Evolutionary conservation across 1,284 basidiomycete species (phyloP), one percentile per base, ranked within the genome.

Genomic region (Lentinula novae-zelandiae): DNA sequence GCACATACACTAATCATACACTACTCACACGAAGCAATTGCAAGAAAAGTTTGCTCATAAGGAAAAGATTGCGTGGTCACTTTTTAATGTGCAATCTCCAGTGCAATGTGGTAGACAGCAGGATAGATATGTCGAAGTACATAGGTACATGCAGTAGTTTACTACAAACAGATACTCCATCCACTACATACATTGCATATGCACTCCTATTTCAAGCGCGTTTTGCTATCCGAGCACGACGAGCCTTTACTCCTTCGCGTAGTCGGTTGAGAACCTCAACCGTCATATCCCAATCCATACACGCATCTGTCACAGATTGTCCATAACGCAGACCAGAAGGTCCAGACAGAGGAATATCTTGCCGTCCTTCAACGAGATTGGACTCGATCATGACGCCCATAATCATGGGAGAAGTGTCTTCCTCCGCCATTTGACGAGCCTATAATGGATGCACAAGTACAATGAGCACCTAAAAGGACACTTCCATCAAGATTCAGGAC

Each of bases 371-470:
- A 53, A 92, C 84, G 61, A 98, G 81, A 74, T 99, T 96, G 53
- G 90, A 93, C 75, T 99, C 97, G 64, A 98, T 83, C 97, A 99
- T 99, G 63, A 97, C 95, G 62, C 96, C 96, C 83, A 97, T 90
- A 67, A 99, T 94, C 70, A 85, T 83, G 22, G 80, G 71, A 1
- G 86, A 81, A 0, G 92, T 94, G 58, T 93, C 87, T 40, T 80
- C 78, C 2, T 81, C 82, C 64, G 88, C 82, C 20, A 93, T 76
- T 78, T 95, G 90, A 49, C 77, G 76, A 22, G 89, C 86, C 89
- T 92, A 64, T 53, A 40, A 62, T 57, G 58, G 54, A 20, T 31
- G 53, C n/a, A 42, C 56, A 33, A 50, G 31, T 17, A 54, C 46
- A 50, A 58, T 57, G 20, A 27, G 22, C 46, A 12, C 39, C 42